Evolutionary conservation across 140 eudicot species (phyloP).

Genomic region (Ambrosia hybrid): DNA sequence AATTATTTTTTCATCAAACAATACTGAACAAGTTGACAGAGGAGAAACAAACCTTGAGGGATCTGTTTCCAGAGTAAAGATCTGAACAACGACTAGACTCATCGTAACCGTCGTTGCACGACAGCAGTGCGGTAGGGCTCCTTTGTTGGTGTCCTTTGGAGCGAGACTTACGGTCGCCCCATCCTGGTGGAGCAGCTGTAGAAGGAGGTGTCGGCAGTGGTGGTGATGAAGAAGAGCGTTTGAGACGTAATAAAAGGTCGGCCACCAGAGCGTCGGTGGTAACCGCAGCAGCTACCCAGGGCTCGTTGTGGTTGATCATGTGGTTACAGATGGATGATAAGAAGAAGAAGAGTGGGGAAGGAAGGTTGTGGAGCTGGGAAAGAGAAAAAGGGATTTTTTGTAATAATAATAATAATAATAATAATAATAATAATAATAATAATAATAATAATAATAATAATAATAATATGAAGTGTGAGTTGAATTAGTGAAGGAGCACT

Average conservation of each 20-base stretch:
- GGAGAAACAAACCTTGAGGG: slow-evolving; percentile 41
- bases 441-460: background rate
- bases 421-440: background rate
- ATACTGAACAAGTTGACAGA: background rate
- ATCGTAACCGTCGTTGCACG: slow-evolving; percentile 47
- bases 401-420: background rate
- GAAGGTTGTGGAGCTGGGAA: slow-evolving; percentile 30
- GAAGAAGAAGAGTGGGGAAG: slow-evolving; percentile 13
- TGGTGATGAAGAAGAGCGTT: slow-evolving; percentile 21
- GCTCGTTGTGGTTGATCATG: slow-evolving; percentile 38
- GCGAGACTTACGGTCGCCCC: slow-evolving; percentile 54
- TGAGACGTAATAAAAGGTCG: slow-evolving; percentile 39
- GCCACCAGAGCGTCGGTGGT: slow-evolving; percentile 44
- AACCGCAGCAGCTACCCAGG: slow-evolving; percentile 41
- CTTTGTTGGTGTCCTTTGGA: slow-evolving; percentile 32
- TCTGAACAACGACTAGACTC: slow-evolving; percentile 37
- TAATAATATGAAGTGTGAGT: slow-evolving; percentile 9
- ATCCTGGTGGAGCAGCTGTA: slow-evolving; percentile 18
- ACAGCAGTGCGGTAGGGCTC: slow-evolving; percentile 52
- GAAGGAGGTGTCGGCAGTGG: background rate
- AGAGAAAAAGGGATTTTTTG: slow-evolving; percentile 5
- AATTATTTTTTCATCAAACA: background rate
- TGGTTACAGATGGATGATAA: background rate
- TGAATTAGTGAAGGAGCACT: slow-evolving; percentile 21
- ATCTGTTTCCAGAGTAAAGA: slow-evolving; percentile 31